Evolutionary conservation across 306 rosid genomes (phyloP).

Genomic region (Fagus crenata): DNA sequence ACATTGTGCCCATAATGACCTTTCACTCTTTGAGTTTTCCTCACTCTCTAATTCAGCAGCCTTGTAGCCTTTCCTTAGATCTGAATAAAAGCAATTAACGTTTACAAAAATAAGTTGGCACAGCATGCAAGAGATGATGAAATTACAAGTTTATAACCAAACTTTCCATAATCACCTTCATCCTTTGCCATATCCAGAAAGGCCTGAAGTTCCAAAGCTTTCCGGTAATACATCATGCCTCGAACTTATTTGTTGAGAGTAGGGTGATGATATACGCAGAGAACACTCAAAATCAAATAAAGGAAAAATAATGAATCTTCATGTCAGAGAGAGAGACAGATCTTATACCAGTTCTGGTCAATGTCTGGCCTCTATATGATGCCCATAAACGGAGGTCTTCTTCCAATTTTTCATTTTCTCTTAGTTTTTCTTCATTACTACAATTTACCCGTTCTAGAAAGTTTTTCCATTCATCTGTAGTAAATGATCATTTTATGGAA

Average conservation of each 20-base stretch:
- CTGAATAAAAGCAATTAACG: conserved; percentile 44
- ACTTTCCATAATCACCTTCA: conserved; percentile 53
- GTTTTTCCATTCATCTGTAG: conserved; percentile 88
- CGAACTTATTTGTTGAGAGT: conserved; percentile 55
- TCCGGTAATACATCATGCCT: conserved; percentile 96
- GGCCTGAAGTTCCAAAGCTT: conserved; percentile 97
- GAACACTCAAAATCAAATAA: conserved; percentile 22
- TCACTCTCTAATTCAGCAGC: conserved; percentile 70
- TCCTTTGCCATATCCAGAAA: conserved; percentile 93
- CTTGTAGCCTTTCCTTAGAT: conserved; percentile 82
- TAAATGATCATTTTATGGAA: conserved; percentile 26
- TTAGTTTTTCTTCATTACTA: conserved; percentile 55
- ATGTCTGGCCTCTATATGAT: conserved; percentile 91
- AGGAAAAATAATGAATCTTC: conserved; percentile 15
- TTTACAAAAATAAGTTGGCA: conserved; percentile 14
- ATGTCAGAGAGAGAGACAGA: background rate
- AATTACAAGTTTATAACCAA: conserved; percentile 15
- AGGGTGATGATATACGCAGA: conserved; percentile 20
- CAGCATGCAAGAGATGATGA: conserved; percentile 13
- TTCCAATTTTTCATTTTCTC: conserved; percentile 42
- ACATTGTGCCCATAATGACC: conserved; percentile 72
- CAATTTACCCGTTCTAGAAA: conserved; percentile 69
- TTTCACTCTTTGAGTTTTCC: conserved; percentile 50
- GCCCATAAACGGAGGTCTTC: conserved; percentile 94
- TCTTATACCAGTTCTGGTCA: conserved; percentile 87